These are phyloP conservation scores for Rhizophagus prolifer DNA, from an alignment of 192 early-diverging fungal species.

Conservation along the genomic window DNA sequence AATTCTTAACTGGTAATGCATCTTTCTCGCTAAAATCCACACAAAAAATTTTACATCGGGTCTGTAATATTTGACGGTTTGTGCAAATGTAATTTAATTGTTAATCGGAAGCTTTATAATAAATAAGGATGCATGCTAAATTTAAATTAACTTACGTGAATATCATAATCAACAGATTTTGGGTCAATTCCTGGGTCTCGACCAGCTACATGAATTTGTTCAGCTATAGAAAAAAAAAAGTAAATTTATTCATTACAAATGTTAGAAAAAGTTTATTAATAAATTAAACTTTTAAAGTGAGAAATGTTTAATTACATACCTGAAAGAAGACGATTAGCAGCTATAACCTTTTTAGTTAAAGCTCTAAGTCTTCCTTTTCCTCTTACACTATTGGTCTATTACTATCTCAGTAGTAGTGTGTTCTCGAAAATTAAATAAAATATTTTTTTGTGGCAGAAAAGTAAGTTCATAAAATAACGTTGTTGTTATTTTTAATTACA, in stretches of 20 bases:
- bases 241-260: no score
- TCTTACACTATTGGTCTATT: neutral
- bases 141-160: neutral
- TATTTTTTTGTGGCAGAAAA: no score
- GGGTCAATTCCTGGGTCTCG: slow-evolving; percentile 11
- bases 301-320: neutral
- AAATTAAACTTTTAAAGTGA: no score
- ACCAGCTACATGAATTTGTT: neutral
- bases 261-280: no score
- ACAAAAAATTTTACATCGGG: neutral
- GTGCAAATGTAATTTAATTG: neutral
- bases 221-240: neutral
- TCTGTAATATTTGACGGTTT: neutral
- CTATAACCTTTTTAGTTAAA: neutral
- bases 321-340: neutral
- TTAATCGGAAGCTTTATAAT: neutral
- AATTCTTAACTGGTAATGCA: neutral
- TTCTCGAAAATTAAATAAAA: no score
- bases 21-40: neutral
- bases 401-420: neutral
- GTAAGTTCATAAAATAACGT: no score
- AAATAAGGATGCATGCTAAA: neutral
- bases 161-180: slow-evolving; percentile 8
- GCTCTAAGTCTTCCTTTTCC: neutral
- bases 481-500: no score